Percentiles rank a stretch among this genome's conserved stretches.
Conservation (phyloP, 306 rosid genomes). For the Medicago ruthenica region DNA sequence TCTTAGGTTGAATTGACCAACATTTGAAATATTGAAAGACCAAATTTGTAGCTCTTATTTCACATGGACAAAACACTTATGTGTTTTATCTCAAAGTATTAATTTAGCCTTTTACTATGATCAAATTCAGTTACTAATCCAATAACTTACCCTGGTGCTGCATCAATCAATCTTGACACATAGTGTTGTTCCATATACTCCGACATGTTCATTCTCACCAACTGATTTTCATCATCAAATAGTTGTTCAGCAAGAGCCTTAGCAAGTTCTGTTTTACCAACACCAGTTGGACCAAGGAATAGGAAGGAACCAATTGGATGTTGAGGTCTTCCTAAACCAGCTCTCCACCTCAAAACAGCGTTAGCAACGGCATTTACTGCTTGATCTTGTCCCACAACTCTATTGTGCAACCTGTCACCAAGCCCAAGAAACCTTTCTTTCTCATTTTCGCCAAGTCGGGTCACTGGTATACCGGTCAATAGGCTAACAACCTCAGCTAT, state of each 20-base stretch:
- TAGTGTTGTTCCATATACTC: constrained; percentile 96
- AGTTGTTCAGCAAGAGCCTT: constrained; percentile 91
- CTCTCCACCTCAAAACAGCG: constrained; percentile 82
- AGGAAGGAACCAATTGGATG: constrained; percentile 92
- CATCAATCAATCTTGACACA: constrained; percentile 79
- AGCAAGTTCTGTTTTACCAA: constrained; percentile 96
- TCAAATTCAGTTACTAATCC: neutral
- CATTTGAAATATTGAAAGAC: too few species aligned
- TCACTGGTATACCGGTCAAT: constrained; percentile 90
- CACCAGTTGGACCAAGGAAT: constrained; percentile 92
- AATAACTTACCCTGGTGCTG: constrained; percentile 88
- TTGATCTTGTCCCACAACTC: constrained; percentile 89
- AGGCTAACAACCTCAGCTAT: constrained; percentile 91
- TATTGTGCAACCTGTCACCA: constrained; percentile 74
- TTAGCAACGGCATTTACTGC: constrained; percentile 85
- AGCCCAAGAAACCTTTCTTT: constrained; percentile 79
- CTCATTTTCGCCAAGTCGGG: constrained; percentile 88
- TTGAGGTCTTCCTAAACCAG: constrained; percentile 80
- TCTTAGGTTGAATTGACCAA: too few species aligned
- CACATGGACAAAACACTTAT: too few species aligned
- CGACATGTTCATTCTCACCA: constrained; percentile 86
- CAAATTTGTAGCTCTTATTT: too few species aligned
- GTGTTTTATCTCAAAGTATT: too few species aligned
- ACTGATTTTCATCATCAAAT: constrained; percentile 76
- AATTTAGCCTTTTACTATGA: neutral